These are phyloP conservation scores for Purshia tridentata DNA, from an alignment of 306 rosid species.

Conservation along the genomic window DNA sequence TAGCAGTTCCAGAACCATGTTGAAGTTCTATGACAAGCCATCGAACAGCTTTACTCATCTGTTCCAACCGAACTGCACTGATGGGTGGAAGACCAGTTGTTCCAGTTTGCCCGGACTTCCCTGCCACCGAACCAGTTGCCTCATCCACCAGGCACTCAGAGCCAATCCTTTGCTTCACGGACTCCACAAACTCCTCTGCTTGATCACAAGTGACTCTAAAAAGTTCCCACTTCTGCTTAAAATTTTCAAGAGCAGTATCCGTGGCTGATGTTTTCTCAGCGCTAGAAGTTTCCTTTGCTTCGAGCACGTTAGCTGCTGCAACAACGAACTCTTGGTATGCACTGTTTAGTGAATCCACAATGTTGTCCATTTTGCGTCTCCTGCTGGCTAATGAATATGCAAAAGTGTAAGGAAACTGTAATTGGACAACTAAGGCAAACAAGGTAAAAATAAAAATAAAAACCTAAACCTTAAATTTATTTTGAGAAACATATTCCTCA, in stretches of 20 bases:
- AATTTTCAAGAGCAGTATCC: conserved; percentile 65
- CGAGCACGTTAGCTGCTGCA: conserved; percentile 65
- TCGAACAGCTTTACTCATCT: conserved; percentile 79
- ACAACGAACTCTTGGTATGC: conserved; percentile 73
- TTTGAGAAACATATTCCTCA: no score
- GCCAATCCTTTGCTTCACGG: conserved; percentile 79
- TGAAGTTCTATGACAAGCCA: conserved; percentile 78
- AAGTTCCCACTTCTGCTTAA: conserved; percentile 78
- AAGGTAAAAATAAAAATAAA: neutral
- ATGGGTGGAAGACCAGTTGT: conserved; percentile 62
- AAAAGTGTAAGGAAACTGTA: neutral
- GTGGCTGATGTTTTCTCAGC: conserved; percentile 52
- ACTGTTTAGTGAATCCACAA: conserved; percentile 59
- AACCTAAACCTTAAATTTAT: no score
- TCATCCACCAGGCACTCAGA: conserved; percentile 78
- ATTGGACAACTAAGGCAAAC: neutral
- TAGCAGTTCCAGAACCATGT: conserved; percentile 60
- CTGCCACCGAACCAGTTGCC: conserved; percentile 67
- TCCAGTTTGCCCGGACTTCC: conserved; percentile 47
- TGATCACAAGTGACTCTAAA: conserved; percentile 79
- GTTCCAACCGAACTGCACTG: conserved; percentile 74
- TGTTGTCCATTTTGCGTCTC: conserved; percentile 45
- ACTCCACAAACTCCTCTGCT: conserved; percentile 81
- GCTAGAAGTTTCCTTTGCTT: conserved; percentile 51
- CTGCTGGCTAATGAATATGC: neutral